Base-by-base conservation (phyloP, 2,329 filamentous ascomycete species). In the Thielaviopsis punctulata region DNA sequence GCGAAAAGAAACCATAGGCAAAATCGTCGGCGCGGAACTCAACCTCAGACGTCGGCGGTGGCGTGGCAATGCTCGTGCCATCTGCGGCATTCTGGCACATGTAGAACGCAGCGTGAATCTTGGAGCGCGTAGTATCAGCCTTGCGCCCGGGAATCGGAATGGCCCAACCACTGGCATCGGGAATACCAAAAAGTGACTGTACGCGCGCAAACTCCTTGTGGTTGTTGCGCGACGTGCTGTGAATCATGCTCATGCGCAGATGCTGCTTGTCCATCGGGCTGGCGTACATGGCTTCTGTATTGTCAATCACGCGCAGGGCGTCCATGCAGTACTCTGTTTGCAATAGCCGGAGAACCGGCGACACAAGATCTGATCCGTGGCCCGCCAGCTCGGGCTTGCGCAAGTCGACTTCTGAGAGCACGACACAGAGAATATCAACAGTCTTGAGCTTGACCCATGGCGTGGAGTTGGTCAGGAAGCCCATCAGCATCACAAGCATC, bases 181-280 rank as follows among this genome's bases (percentile, higher is more conserved):
- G 92, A 54, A 98, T 96, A 24, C 93, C 93, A 63, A 96, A 98
- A 30, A 98, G 69, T 61, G 88, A 95, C 63, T 95, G 85, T 0
- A 87, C 95, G 21, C 86, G 82, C 62, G 95, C 90, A 60, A 95
- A 96, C 66, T 96, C 89, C 63, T 95, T 96, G 48, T 86, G 82
- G 48, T 92, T 84, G 0, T 84, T 80, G 59, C 85, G 84, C 0
- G 88, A 92, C 2, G 88, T 87, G 1, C 85, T 82, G 12, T 86
- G 83, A 4, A 88, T 89, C 87, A 98, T 95, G 65, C 90, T 96
- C 93, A 98, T 98, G 39, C 92, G 80, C 54, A 98, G 70, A 62
- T 96, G 88, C 60, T 95, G 87, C 60, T 86, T 87, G 65, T 96
- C 92, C 75, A 95, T 87, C 1, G 90, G 84, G 27, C 85, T 88